Evolutionary conservation across 352 stramenopile species (phyloP).

Genomic region (Globisporangium emineosum): DNA sequence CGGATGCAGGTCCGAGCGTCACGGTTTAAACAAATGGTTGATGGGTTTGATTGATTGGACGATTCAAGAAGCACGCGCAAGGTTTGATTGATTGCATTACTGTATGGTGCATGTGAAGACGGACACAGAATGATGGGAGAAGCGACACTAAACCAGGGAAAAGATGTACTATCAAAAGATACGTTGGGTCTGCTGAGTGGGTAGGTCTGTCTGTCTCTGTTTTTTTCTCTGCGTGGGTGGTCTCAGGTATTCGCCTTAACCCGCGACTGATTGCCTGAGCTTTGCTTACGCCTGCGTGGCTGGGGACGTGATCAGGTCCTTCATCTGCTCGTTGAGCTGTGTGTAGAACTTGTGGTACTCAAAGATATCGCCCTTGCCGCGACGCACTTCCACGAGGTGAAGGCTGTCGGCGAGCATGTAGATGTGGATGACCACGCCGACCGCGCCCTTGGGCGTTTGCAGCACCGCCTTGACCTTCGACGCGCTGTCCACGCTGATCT

Average conservation of each 20-base stretch:
- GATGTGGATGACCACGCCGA: conserved; percentile 88
- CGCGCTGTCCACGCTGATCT: conserved; percentile 74
- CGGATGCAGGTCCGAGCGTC: conserved; percentile 22
- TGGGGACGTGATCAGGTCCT: conserved; percentile 66
- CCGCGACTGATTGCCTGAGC: background rate
- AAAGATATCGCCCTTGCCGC: conserved; percentile 89
- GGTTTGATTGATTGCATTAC: background rate
- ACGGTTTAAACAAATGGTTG: conserved; percentile 59
- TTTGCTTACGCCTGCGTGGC: background rate
- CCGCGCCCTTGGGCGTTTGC: conserved; percentile 85
- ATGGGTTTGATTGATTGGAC: background rate
- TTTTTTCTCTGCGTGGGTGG: background rate
- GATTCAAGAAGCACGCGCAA: background rate
- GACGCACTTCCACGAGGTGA: conserved; percentile 86
- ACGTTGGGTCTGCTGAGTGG: background rate
- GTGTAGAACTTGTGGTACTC: conserved; percentile 91
- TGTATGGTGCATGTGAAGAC: background rate
- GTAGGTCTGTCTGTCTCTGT: background rate
- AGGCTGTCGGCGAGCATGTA: conserved; percentile 85
- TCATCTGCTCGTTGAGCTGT: conserved; percentile 86
- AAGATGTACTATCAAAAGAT: conserved; percentile 16
- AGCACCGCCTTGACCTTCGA: conserved; percentile 85
- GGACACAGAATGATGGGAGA: background rate
- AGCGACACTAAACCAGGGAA: conserved; percentile 6
- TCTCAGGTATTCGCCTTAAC: no score